Evolutionary conservation across 495 filamentous ascomycete species (phyloP).

Genomic region (Penicillium angulare): DNA sequence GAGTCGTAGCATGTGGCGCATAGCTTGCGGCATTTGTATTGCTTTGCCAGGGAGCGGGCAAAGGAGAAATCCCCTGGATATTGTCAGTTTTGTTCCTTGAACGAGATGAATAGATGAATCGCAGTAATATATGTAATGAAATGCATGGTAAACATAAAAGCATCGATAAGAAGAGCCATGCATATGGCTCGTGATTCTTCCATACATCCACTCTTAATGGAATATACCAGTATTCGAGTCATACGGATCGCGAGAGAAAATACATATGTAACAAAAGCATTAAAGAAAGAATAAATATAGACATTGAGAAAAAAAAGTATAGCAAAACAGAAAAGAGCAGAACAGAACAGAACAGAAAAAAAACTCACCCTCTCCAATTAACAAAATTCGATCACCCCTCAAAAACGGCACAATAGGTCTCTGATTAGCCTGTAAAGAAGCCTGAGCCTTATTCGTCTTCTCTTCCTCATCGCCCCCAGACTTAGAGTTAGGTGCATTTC

Average conservation of each 20-base stretch:
- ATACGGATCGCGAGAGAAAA: too few relatives aligned
- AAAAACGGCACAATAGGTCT: constrained; percentile 73
- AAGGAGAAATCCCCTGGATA: constrained; percentile 81
- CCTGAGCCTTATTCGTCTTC: constrained; percentile 14
- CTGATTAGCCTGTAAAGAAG: constrained; percentile 27
- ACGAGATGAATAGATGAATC: not conserved
- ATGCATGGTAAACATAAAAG: not conserved
- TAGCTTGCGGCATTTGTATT: constrained; percentile 67
- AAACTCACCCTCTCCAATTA: constrained; percentile 76
- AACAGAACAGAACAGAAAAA: constrained; percentile 1
- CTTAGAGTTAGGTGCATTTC: not conserved
- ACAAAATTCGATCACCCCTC: constrained; percentile 67
- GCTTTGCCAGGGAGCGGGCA: constrained; percentile 66
- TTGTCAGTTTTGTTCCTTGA: constrained; percentile 10
- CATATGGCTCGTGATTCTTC: too few relatives aligned
- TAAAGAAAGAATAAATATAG: not conserved
- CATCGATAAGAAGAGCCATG: too few relatives aligned
- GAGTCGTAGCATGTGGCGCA: constrained; percentile 64
- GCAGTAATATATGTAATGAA: not conserved
- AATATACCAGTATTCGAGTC: too few relatives aligned
- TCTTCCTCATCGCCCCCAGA: not conserved
- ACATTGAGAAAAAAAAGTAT: not conserved
- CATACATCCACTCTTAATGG: too few relatives aligned
- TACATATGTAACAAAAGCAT: too few relatives aligned
- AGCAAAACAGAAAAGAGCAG: not conserved